phyloP scores from a whole-genome alignment of 2,329 filamentous ascomycete genomes.

The Paecilomyces sp. region DNA sequence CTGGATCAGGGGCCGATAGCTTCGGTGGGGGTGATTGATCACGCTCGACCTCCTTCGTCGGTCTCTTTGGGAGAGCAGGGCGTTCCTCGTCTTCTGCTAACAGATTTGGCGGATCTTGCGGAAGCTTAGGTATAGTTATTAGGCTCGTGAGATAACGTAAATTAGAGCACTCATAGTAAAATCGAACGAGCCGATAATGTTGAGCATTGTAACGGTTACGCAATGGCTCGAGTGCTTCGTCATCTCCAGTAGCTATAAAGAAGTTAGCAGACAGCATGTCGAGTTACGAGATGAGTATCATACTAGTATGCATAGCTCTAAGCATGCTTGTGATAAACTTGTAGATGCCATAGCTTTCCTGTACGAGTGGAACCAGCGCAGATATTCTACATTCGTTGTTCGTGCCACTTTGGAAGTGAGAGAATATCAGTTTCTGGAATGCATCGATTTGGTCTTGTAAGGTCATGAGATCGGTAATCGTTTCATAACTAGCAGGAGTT shows the following conservation, averaged over 20 bases:
- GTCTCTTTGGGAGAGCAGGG: conserved; percentile 74
- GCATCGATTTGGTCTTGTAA: conserved; percentile 97
- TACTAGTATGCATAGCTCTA: conserved; percentile 92
- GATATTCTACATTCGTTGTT: conserved; percentile 98
- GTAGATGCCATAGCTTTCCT: conserved; percentile 98
- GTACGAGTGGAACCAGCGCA: conserved; percentile 83
- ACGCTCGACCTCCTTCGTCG: conserved; percentile 60
- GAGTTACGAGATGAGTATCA: conserved; percentile 25
- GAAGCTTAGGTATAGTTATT: conserved; percentile 92
- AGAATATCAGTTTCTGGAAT: conserved; percentile 97
- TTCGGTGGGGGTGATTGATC: conserved; percentile 62
- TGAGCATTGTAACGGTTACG: conserved; percentile 88
- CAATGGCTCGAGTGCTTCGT: conserved; percentile 83
- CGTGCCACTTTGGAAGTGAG: conserved; percentile 81
- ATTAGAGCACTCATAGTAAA: conserved; percentile 99
- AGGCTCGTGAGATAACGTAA: conserved; percentile 91
- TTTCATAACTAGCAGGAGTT: conserved; percentile 58
- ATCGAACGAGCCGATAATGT: conserved; percentile 92
- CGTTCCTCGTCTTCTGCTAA: conserved; percentile 77
- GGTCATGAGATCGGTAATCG: conserved; percentile 91
- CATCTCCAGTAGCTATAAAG: conserved; percentile 70
- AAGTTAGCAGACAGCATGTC: conserved; percentile 11
- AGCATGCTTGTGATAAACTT: conserved; percentile 99
- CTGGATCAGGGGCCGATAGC: conserved; percentile 65
- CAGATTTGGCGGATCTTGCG: conserved; percentile 86